A percentile compares a stretch with the other conserved stretches of the same genome.
Evolutionary conservation across 2,329 filamentous ascomycete species (phyloP).

Genomic region (Elsinoe batatas): DNA sequence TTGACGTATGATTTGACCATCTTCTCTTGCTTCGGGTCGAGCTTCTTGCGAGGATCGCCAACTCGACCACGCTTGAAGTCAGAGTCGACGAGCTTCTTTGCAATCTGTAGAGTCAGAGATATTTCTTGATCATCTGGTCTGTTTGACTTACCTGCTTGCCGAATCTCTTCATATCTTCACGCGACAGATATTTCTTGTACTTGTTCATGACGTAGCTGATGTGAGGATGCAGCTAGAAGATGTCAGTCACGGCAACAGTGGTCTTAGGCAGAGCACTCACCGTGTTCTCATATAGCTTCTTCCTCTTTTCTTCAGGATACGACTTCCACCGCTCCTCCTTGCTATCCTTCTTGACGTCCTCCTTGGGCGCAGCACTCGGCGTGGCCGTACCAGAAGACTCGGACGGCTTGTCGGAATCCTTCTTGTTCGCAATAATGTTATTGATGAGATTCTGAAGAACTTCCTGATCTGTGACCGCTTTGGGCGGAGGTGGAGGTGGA

Average conservation of each 20-base stretch:
- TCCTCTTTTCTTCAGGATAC: slow-evolving; percentile 71
- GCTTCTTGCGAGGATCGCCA: slow-evolving; percentile 66
- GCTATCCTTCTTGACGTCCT: slow-evolving; percentile 41
- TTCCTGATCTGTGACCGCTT: slow-evolving; percentile 62
- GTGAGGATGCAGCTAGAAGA: slow-evolving; percentile 62
- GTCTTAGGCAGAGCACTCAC: slow-evolving; percentile 42
- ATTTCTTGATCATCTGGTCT: slow-evolving; percentile 33
- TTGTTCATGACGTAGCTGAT: slow-evolving; percentile 80
- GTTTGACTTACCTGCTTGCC: slow-evolving; percentile 47
- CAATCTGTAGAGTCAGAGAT: slow-evolving; percentile 37
- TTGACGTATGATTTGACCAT: slow-evolving; percentile 77
- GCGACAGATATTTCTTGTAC: slow-evolving; percentile 76
- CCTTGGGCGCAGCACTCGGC: slow-evolving; percentile 45
- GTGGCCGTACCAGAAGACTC: slow-evolving; percentile 52
- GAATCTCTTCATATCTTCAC: slow-evolving; percentile 59
- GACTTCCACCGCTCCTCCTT: slow-evolving; percentile 63
- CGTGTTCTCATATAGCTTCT: slow-evolving; percentile 89
- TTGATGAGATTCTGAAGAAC: slow-evolving; percentile 66
- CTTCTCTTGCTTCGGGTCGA: slow-evolving; percentile 60
- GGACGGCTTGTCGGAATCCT: slow-evolving; percentile 47
- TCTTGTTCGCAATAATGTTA: slow-evolving; percentile 54
- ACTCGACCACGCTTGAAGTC: slow-evolving; percentile 90
- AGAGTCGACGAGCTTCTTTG: slow-evolving; percentile 81
- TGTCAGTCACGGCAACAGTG: slow-evolving; percentile 13
- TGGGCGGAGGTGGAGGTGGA: slow-evolving; percentile 51